A percentile compares a stretch with the other conserved stretches of the same genome.
phyloP scores from a whole-genome alignment of 345 rosid genomes.

The Heritiera fomes region DNA sequence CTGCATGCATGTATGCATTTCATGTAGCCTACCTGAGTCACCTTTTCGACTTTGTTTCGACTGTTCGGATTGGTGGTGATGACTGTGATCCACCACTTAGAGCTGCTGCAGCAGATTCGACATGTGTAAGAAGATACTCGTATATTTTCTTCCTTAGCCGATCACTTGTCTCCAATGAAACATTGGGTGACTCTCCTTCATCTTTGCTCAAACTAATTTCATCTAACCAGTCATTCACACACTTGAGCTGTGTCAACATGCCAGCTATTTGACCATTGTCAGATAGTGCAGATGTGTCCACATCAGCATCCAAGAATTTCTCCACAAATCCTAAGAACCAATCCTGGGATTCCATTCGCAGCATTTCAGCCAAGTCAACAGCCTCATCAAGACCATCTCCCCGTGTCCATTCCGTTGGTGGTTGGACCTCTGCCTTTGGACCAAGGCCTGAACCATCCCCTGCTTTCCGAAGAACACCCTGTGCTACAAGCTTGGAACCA shows the following conservation, averaged over 20 bases:
- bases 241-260: constrained; percentile 90
- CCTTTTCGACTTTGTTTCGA: constrained; percentile 56
- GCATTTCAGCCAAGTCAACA: constrained; percentile 72
- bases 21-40: constrained; percentile 22
- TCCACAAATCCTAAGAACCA: constrained; percentile 95
- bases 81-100: constrained; percentile 67
- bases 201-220: constrained; percentile 63
- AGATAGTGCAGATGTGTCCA: constrained; percentile 55
- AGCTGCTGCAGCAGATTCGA: constrained; percentile 94
- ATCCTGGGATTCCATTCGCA: constrained; percentile 74
- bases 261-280: constrained; percentile 88
- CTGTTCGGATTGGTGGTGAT: constrained; percentile 41
- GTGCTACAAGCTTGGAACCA: constrained; percentile 70
- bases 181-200: constrained; percentile 48
- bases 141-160: constrained; percentile 87
- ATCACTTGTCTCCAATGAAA: constrained; percentile 63
- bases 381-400: constrained; percentile 70
- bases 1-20: not conserved
- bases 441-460: constrained; percentile 43
- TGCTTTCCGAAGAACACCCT: constrained; percentile 54
- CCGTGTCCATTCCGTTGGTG: constrained; percentile 69
- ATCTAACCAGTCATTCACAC: constrained; percentile 92
- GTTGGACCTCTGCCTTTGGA: constrained; percentile 52
- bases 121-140: constrained; percentile 87
- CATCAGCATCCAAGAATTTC: constrained; percentile 81